Percentiles rank a stretch among this genome's conserved stretches.
phyloP scores from a whole-genome alignment of 2,329 filamentous ascomycete species.

The Colletotrichum sp. region DNA sequence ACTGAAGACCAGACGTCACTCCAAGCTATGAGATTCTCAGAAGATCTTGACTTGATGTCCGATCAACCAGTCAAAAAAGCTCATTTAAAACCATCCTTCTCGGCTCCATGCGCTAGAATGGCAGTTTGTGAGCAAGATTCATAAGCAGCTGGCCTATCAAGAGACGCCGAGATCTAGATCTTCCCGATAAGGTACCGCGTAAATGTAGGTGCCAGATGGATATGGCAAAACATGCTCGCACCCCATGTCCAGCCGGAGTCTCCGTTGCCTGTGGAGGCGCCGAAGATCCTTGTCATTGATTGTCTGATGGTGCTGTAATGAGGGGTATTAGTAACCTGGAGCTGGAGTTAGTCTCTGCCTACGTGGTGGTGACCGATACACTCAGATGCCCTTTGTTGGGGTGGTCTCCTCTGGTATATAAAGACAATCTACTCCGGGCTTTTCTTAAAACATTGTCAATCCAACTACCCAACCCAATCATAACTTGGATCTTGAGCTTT shows the following conservation, averaged over 20 bases:
- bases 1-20: background rate
- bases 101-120: background rate
- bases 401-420: background rate
- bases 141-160: background rate
- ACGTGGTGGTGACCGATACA: background rate
- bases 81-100: background rate
- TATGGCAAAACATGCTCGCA: background rate
- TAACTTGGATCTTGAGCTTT: background rate
- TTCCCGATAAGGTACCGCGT: background rate
- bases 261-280: background rate
- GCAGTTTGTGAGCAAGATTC: background rate
- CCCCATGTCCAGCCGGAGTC: background rate
- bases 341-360: background rate
- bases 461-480: accelerated
- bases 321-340: background rate
- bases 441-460: accelerated
- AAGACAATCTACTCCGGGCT: background rate
- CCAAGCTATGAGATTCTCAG: background rate
- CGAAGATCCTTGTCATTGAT: background rate
- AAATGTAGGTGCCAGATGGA: background rate
- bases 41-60: background rate
- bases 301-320: background rate
- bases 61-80: background rate
- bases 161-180: background rate
- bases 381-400: background rate